phyloP scores from a whole-genome alignment of 1,284 basidiomycete genomes.

The Cutaneotrichosporon sp. region DNA sequence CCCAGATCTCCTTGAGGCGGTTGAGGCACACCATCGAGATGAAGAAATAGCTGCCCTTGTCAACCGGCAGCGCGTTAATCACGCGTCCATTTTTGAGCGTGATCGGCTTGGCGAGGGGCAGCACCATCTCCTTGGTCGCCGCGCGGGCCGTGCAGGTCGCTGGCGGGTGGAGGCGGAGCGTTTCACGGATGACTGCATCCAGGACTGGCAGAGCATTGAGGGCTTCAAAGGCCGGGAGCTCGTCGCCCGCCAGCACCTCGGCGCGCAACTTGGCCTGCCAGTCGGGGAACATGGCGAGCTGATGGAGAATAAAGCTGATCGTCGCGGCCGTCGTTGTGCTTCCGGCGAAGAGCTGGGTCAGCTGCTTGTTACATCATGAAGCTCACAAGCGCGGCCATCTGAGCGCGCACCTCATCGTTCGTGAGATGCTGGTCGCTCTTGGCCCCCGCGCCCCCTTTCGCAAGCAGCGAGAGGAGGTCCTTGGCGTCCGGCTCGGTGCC shows the following conservation, averaged over 20 bases:
- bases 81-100: slow-evolving; percentile 39
- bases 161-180: slow-evolving; percentile 64
- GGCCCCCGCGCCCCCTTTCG: slow-evolving; percentile 62
- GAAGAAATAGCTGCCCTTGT: slow-evolving; percentile 31
- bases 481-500: slow-evolving; percentile 41
- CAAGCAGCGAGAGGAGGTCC: slow-evolving; percentile 13
- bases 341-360: slow-evolving; percentile 56
- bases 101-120: slow-evolving; percentile 60
- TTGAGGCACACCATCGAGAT: slow-evolving; percentile 56
- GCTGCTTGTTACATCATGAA: background rate
- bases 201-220: slow-evolving; percentile 58
- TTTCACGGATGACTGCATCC: slow-evolving; percentile 65
- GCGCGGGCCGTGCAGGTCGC: slow-evolving; percentile 65
- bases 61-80: slow-evolving; percentile 33
- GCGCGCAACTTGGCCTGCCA: slow-evolving; percentile 61
- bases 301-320: slow-evolving; percentile 69
- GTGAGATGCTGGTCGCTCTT: slow-evolving; percentile 62
- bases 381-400: slow-evolving; percentile 71
- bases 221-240: slow-evolving; percentile 30
- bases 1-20: slow-evolving; percentile 62
- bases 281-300: slow-evolving; percentile 59
- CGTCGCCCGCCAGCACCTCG: slow-evolving; percentile 53
- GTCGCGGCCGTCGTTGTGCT: slow-evolving; percentile 76
- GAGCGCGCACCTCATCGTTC: slow-evolving; percentile 67
- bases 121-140: slow-evolving; percentile 60